Conservation (phyloP, 1,284 basidiomycete genomes). For the Cerioporus squamosus region DNA sequence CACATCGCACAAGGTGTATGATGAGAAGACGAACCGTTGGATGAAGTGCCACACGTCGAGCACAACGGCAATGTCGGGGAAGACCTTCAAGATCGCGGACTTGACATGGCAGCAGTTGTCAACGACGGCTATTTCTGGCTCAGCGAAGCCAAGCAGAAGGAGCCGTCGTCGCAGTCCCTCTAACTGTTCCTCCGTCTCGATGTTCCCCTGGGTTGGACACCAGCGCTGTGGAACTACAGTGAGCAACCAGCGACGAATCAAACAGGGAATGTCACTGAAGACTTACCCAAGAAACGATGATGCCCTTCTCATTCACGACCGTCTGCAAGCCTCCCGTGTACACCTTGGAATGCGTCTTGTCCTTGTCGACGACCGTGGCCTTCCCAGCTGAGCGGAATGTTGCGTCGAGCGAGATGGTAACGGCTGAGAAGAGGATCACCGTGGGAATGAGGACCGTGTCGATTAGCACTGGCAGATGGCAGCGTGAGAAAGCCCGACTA, state of each 20-base stretch:
- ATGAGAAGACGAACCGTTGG: no score
- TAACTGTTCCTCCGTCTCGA: conserved; percentile 23
- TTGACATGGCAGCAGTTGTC: conserved; percentile 30
- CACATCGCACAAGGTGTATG: no score
- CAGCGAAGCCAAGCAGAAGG: conserved; percentile 10
- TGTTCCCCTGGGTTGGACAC: not conserved
- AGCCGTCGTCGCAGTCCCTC: conserved; percentile 16
- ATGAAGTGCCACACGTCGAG: no score
- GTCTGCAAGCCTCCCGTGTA: not conserved
- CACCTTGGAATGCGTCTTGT: not conserved
- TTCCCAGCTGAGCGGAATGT: conserved; percentile 6
- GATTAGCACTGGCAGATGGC: no score
- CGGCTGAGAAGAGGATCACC: not conserved
- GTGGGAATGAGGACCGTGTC: no score
- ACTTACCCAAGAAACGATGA: conserved; percentile 1
- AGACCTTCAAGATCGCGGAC: conserved; percentile 2
- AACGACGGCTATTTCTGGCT: conserved; percentile 21
- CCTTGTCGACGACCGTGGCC: not conserved
- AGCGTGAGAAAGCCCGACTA: not conserved
- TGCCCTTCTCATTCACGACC: not conserved
- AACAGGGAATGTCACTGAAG: no score
- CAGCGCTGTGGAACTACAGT: not conserved
- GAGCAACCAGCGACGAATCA: no score
- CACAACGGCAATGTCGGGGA: conserved; percentile 13
- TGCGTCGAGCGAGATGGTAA: conserved; percentile 5